These are phyloP conservation scores for Harrya chromipes DNA, from an alignment of 768 basidiomycete species.

Conservation along the genomic window DNA sequence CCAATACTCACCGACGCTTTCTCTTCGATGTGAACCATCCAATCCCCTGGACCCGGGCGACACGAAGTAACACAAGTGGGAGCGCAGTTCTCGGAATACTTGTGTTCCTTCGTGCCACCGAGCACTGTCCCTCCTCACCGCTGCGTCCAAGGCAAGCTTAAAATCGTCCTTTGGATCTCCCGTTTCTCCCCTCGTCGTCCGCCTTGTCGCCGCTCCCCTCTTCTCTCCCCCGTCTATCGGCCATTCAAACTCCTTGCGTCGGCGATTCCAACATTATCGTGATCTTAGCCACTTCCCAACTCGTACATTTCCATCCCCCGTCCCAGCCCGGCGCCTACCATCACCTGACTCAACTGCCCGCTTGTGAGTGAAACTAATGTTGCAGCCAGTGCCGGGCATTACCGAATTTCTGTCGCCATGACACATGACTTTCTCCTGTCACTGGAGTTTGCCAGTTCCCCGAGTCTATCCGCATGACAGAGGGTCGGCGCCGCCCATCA, in stretches of 20 bases:
- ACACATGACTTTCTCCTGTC: too few species aligned
- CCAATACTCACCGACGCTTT: not conserved
- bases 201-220: not conserved
- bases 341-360: slow-evolving; percentile 8
- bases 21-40: too few species aligned
- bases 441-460: too few species aligned
- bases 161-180: not conserved
- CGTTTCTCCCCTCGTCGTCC: not conserved
- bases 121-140: not conserved
- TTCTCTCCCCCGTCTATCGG: not conserved
- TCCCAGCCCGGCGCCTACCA: not conserved
- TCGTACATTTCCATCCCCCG: not conserved
- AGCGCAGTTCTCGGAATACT: slow-evolving; percentile 48
- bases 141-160: not conserved
- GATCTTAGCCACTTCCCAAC: not conserved
- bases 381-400: too few species aligned
- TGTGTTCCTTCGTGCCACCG: slow-evolving; percentile 24
- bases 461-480: not conserved
- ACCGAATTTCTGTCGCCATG: not conserved
- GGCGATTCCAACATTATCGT: not conserved
- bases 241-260: not conserved
- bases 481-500: too few species aligned
- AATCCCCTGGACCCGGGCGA: not conserved
- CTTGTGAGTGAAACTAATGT: not conserved
- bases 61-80: slow-evolving; percentile 34